Conservation (phyloP, 2,329 filamentous ascomycete genomes). For the Pseudonectria buxi region DNA sequence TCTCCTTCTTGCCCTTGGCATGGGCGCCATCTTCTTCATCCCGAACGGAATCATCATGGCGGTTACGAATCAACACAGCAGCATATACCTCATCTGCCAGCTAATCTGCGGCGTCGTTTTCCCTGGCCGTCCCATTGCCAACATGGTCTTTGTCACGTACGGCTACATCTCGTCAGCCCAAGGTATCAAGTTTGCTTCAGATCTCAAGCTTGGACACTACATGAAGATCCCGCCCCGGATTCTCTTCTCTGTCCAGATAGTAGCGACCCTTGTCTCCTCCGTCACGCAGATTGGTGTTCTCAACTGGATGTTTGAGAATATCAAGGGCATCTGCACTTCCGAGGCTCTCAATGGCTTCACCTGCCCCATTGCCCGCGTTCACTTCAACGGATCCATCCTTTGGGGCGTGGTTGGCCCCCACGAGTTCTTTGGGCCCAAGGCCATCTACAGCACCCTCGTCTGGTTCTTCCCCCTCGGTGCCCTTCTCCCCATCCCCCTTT, state of each 20-base stretch:
- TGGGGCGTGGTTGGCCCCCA: conserved; percentile 82
- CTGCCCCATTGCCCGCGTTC: conserved; percentile 78
- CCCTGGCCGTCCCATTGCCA: conserved; percentile 77
- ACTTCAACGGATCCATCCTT: conserved; percentile 84
- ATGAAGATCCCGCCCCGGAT: conserved; percentile 82
- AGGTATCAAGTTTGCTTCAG: conserved; percentile 81
- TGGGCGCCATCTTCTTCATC: conserved; percentile 77
- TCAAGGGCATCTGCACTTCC: conserved; percentile 70
- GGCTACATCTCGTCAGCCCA: conserved; percentile 85
- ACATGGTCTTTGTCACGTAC: conserved; percentile 91
- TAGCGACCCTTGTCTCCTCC: conserved; percentile 68
- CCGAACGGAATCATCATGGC: conserved; percentile 91
- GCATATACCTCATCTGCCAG: conserved; percentile 81
- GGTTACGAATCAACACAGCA: conserved; percentile 83
- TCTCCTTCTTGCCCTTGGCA: conserved; percentile 67
- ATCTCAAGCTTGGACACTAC: conserved; percentile 81
- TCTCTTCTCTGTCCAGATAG: conserved; percentile 71
- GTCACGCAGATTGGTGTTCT: conserved; percentile 77
- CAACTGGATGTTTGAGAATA: conserved; percentile 83
- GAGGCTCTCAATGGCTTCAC: conserved; percentile 81
- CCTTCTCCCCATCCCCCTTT: conserved; percentile 66
- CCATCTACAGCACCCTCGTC: conserved; percentile 68
- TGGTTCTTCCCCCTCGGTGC: conserved; percentile 79
- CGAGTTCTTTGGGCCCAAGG: conserved; percentile 72
- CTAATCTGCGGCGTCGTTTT: conserved; percentile 77